phyloP scores from a whole-genome alignment of 345 rosid species.

The Cardiospermum halicacabum region DNA sequence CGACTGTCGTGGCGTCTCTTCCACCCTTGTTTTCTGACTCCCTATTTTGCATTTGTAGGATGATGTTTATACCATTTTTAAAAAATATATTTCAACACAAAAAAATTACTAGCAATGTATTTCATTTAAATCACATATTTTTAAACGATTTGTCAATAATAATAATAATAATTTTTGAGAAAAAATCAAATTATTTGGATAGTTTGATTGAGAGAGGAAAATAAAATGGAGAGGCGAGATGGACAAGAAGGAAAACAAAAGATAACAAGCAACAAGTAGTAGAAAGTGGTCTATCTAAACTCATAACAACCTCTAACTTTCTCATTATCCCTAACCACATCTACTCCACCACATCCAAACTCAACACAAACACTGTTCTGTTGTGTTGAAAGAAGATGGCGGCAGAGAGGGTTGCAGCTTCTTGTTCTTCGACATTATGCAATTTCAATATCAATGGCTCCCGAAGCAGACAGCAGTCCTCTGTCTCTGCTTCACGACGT shows the following conservation, averaged over 20 bases:
- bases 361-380: background rate
- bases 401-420: slow-evolving; percentile 54
- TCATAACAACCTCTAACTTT: slow-evolving; percentile 1
- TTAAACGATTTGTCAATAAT: too few species aligned
- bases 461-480: slow-evolving; percentile 41
- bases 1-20: background rate
- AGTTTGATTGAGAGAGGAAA: too few species aligned
- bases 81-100: too few species aligned
- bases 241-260: background rate
- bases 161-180: too few species aligned
- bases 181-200: too few species aligned
- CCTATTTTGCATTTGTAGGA: too few species aligned
- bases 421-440: slow-evolving; percentile 54
- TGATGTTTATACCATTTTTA: too few species aligned
- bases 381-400: slow-evolving; percentile 44
- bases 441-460: slow-evolving; percentile 54
- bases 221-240: background rate
- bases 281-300: background rate
- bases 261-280: background rate
- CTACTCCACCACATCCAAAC: background rate
- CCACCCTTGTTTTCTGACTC: background rate
- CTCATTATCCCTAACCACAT: slow-evolving; percentile 11
- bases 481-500: slow-evolving; percentile 37
- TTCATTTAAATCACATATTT: too few species aligned
- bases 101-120: too few species aligned